Conservation (phyloP, 371 early-diverging fungal species). For the Rhizopus microsporus region DNA sequence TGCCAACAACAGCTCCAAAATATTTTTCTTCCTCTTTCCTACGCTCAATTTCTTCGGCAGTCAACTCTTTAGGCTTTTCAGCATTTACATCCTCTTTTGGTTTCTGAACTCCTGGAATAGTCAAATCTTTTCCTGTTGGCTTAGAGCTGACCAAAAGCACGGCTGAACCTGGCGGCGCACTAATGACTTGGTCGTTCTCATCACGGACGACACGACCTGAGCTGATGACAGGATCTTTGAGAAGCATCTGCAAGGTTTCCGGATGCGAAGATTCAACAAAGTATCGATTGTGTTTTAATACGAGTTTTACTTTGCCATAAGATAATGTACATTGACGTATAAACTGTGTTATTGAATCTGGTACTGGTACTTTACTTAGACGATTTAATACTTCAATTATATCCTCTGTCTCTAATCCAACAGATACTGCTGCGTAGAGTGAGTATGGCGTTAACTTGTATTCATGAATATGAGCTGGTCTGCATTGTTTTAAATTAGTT, state of each 20-base stretch:
- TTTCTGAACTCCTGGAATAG: conserved; percentile 58
- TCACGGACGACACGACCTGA: conserved; percentile 65
- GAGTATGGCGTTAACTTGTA: conserved; percentile 98
- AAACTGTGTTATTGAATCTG: conserved; percentile 82
- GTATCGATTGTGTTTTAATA: conserved; percentile 94
- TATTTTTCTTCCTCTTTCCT: conserved; percentile 54
- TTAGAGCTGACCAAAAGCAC: conserved; percentile 39
- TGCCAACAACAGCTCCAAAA: conserved; percentile 59
- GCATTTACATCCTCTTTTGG: conserved; percentile 27
- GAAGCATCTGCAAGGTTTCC: conserved; percentile 81
- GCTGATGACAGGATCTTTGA: conserved; percentile 81
- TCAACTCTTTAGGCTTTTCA: conserved; percentile 22
- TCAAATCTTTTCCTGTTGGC: conserved; percentile 64
- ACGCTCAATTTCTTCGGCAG: conserved; percentile 33
- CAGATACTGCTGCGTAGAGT: conserved; percentile 99
- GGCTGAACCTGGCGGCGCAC: conserved; percentile 30
- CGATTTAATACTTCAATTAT: conserved; percentile 94
- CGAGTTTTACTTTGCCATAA: conserved; percentile 98
- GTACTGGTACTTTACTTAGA: conserved; percentile 89
- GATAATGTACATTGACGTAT: conserved; percentile 92
- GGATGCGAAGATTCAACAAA: conserved; percentile 91
- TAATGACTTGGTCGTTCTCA: conserved; percentile 42
- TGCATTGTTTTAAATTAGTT: conserved; percentile 18
- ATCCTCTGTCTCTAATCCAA: conserved; percentile 95
- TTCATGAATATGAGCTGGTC: conserved; percentile 97